Conservation (phyloP, 1,284 basidiomycete genomes). For the Anthracocystis panici-leucophaei region DNA sequence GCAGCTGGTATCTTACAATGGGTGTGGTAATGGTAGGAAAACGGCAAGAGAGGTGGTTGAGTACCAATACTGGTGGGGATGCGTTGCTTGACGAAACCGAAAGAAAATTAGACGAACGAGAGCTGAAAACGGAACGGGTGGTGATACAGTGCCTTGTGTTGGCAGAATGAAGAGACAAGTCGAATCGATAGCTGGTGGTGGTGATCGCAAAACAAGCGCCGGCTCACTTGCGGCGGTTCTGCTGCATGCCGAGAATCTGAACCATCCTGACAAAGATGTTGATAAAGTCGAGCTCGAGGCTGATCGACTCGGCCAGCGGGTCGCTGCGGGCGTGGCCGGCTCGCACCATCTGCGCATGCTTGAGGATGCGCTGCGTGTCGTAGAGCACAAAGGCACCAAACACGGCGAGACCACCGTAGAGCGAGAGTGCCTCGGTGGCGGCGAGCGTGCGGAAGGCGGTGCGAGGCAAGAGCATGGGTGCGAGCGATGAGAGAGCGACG, state of each 20-base stretch:
- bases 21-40: constrained; percentile 2
- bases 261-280: constrained; percentile 80
- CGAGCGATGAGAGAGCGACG: constrained; percentile 84
- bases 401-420: constrained; percentile 84
- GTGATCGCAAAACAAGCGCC: neutral
- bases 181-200: neutral
- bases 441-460: constrained; percentile 80
- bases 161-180: constrained; percentile 2
- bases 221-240: constrained; percentile 64
- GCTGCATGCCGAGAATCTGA: constrained; percentile 78
- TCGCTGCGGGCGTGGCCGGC: constrained; percentile 78
- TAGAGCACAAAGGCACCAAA: constrained; percentile 88
- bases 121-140: constrained; percentile 11
- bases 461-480: constrained; percentile 86
- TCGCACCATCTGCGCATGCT: constrained; percentile 81
- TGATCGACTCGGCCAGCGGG: constrained; percentile 80
- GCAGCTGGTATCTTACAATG: constrained; percentile 43
- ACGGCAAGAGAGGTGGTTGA: constrained; percentile 20
- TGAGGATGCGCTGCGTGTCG: constrained; percentile 85
- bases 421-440: constrained; percentile 80
- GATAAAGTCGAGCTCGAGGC: constrained; percentile 86
- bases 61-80: neutral
- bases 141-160: constrained; percentile 25
- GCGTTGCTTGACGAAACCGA: constrained; percentile 32
- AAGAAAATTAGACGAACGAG: neutral